phyloP scores from a whole-genome alignment of 2,329 filamentous ascomycete genomes.

The Colletotrichum chlorophyti region DNA sequence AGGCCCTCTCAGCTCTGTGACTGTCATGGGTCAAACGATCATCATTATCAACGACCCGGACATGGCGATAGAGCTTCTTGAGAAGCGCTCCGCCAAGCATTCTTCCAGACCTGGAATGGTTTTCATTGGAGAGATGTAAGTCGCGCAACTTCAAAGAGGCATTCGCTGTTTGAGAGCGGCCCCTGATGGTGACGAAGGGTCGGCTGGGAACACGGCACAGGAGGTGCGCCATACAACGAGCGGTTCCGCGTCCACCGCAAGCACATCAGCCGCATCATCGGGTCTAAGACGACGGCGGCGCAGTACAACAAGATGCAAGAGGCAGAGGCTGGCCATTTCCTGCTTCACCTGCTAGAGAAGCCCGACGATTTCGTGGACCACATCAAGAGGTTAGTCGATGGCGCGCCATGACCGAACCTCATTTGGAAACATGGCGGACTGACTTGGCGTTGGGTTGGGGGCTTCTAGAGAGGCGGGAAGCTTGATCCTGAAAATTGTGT shows the following conservation, averaged over 20 bases:
- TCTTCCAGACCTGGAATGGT: conserved; percentile 42
- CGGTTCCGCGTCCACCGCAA: conserved; percentile 51
- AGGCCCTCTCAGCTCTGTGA: conserved; percentile 41
- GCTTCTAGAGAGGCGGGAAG: conserved; percentile 20
- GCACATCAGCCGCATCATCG: conserved; percentile 50
- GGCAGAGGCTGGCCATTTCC: conserved; percentile 48
- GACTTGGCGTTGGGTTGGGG: too few relatives aligned
- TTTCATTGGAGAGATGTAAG: conserved; percentile 45
- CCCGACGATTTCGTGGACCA: conserved; percentile 47
- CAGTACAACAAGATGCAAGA: conserved; percentile 51
- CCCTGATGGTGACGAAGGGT: conserved; percentile 13
- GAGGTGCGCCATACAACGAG: conserved; percentile 42
- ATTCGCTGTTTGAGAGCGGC: background rate
- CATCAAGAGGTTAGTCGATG: conserved; percentile 44
- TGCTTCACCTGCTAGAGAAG: conserved; percentile 47
- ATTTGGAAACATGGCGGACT: background rate
- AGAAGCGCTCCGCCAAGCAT: conserved; percentile 38
- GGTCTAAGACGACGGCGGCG: conserved; percentile 45
- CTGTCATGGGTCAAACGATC: conserved; percentile 46
- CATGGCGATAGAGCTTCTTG: conserved; percentile 45
- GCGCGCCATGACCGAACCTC: too few relatives aligned
- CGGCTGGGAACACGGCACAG: conserved; percentile 46
- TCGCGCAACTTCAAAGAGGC: rapidly evolving
- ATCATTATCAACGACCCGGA: conserved; percentile 47
- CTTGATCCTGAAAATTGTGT: conserved; percentile 27